These are phyloP conservation scores for Dactylella cylindrospora DNA, from an alignment of 2,329 filamentous ascomycete genomes.

Conservation along the genomic window DNA sequence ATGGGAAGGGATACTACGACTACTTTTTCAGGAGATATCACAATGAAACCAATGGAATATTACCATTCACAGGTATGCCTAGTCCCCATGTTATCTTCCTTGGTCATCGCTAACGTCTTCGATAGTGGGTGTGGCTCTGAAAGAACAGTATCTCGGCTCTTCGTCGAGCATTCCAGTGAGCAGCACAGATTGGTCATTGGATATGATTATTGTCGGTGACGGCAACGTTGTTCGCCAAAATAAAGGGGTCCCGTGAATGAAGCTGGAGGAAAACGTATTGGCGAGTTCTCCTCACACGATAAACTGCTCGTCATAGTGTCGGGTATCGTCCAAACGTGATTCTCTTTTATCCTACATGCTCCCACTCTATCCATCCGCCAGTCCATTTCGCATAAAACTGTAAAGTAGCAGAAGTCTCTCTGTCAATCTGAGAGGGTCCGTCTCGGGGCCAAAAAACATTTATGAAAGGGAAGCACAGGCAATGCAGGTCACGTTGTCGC, in stretches of 20 bases:
- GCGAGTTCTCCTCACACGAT: not conserved
- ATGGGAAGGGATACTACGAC: conserved; percentile 97
- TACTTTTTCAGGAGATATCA: conserved; percentile 80
- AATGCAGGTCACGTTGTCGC: conserved; percentile 61
- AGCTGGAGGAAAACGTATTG: too few relatives aligned
- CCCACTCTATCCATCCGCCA: not conserved
- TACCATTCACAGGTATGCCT: conserved; percentile 60
- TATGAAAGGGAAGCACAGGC: conserved; percentile 41
- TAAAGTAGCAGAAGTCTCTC: too few relatives aligned
- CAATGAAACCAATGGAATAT: conserved; percentile 53
- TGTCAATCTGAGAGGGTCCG: too few relatives aligned
- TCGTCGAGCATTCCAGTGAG: conserved; percentile 61
- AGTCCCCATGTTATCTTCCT: conserved; percentile 42
- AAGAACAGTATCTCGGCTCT: conserved; percentile 73
- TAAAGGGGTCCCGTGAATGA: too few relatives aligned
- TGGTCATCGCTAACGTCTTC: conserved; percentile 55
- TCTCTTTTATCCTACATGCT: conserved; percentile 28
- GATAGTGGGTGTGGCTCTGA: conserved; percentile 70
- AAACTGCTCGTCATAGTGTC: not conserved
- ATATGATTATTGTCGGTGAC: conserved; percentile 48
- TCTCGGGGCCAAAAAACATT: too few relatives aligned
- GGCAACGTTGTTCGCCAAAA: conserved; percentile 47
- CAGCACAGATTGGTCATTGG: conserved; percentile 48
- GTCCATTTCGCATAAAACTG: too few relatives aligned
- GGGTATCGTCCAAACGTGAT: conserved; percentile 2